Percentiles rank a stretch among this genome's conserved stretches.
Evolutionary conservation across 1,284 basidiomycete genomes (phyloP).

Genomic region (Apiotrichum veenhuisii): DNA sequence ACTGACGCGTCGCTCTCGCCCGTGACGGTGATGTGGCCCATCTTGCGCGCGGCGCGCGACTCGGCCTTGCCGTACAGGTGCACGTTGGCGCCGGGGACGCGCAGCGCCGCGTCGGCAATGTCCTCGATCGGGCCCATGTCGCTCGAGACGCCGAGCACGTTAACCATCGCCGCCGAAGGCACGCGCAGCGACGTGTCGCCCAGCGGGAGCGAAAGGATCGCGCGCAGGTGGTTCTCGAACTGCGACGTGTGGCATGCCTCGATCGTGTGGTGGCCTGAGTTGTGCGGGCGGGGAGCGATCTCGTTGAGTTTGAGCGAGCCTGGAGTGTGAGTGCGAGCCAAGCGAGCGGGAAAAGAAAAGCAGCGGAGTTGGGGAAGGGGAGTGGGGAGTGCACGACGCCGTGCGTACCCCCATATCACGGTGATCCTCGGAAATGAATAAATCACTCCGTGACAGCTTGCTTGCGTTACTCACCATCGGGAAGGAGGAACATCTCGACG

Average conservation of each 20-base stretch:
- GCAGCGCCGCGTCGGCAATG: conserved; percentile 59
- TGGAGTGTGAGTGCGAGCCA: conserved; percentile 51
- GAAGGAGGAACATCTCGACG: conserved; percentile 95
- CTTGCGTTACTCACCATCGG: conserved; percentile 68
- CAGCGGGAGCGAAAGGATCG: conserved; percentile 86
- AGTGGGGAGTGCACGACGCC: too few species aligned
- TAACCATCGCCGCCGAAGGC: conserved; percentile 87
- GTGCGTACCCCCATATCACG: too few species aligned
- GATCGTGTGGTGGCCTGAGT: conserved; percentile 99
- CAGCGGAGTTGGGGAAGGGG: too few species aligned
- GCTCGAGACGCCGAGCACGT: conserved; percentile 76
- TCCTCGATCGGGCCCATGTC: conserved; percentile 58
- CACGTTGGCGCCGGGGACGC: conserved; percentile 70
- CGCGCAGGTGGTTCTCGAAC: conserved; percentile 96
- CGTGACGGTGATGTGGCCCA: conserved; percentile 94
- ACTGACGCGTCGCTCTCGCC: conserved; percentile 77
- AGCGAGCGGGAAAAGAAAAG: too few species aligned
- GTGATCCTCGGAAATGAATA: too few species aligned
- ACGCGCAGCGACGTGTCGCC: conserved; percentile 87
- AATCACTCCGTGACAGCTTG: too few species aligned
- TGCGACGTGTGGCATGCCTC: conserved; percentile 95
- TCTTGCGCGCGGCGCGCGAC: conserved; percentile 86
- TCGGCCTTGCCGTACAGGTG: conserved; percentile 94
- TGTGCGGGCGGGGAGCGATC: conserved; percentile 98
- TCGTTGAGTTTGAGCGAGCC: conserved; percentile 86